Base-by-base conservation (phyloP, 495 filamentous ascomycete genomes). In the Ascobolus immersus region DNA sequence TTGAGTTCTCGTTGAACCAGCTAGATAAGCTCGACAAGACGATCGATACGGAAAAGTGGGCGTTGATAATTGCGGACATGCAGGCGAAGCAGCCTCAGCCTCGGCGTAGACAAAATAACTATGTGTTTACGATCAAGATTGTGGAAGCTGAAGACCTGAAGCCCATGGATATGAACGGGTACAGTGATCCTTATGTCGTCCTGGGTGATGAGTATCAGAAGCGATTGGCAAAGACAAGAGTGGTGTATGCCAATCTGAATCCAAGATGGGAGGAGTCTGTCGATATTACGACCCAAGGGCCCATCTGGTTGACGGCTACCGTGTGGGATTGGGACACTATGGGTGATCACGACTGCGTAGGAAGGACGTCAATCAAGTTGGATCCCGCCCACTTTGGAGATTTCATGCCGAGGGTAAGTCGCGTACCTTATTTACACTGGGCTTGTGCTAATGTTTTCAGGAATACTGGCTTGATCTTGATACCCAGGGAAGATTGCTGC, bases 251-350 rank as follows among this genome's bases (percentile, higher is more conserved):
- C 36, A 90, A 73, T 43, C 64, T 99, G 14, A 99, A 89, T 48
- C 89, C 89, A 13, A 71, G 89, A 11, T 99, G 89, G 89, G 89
- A 99, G 44, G 89, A 94, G 54, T 73, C 78, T 2, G 71, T 93
- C 11, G 89, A 99, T 47, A 92, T 99, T 43, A 84, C 80, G 14
- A 90, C 89, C 0, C 68, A 74, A 34, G 82, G 89, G 1, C 69
- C 84, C 21, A 57, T 94, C 25, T 92, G 91, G 44, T 71, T 99
- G 44, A 86, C 93, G 41, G 82, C 81, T 17, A 99, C 86, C 1
- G 75, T 94, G 17, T 99, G 89, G 89, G 89, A 99, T 55, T 89
- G 82, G 69, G 89, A 99, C 56, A 73, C 78, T 10, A 68, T 99
- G 36, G 86, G 89, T 26, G 89, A 99, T 47, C 86, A 99, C 40